phyloP scores from a whole-genome alignment of 1,284 basidiomycete genomes.

The Amylostereum chailletii region DNA sequence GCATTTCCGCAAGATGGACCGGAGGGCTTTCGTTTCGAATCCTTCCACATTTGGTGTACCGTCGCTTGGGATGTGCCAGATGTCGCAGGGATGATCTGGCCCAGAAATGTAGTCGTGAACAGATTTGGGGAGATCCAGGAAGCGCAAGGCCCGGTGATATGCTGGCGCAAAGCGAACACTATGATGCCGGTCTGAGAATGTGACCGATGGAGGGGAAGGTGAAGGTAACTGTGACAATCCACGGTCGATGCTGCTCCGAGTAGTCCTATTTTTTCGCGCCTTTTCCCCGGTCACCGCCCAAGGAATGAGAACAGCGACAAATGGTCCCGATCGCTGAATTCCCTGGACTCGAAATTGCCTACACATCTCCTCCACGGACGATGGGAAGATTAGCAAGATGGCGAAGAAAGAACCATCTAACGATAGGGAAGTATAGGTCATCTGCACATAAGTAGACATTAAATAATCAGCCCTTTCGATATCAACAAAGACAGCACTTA shows the following conservation, averaged over 20 bases:
- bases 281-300: slow-evolving; percentile 29
- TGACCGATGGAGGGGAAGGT: no score
- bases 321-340: not conserved
- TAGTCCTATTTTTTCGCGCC: slow-evolving; percentile 6
- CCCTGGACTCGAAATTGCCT: no score
- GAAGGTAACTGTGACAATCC: no score
- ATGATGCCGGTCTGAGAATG: no score
- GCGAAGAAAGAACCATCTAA: slow-evolving; percentile 16
- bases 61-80: slow-evolving; percentile 28
- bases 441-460: not conserved
- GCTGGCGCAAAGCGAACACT: slow-evolving; percentile 7
- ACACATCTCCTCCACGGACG: not conserved
- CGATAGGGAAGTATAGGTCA: not conserved
- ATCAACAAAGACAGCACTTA: no score
- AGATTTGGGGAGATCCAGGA: slow-evolving; percentile 34
- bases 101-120: slow-evolving; percentile 33
- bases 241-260: no score
- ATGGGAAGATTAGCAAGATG: slow-evolving; percentile 32
- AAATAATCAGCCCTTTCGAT: not conserved
- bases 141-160: slow-evolving; percentile 33
- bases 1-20: slow-evolving; percentile 34
- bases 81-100: slow-evolving; percentile 23
- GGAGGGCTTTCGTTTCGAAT: slow-evolving; percentile 38
- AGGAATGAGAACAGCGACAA: slow-evolving; percentile 39
- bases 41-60: slow-evolving; percentile 14